Conservation (phyloP, 1,284 basidiomycete species). For the Apiotrichum domesticum region DNA sequence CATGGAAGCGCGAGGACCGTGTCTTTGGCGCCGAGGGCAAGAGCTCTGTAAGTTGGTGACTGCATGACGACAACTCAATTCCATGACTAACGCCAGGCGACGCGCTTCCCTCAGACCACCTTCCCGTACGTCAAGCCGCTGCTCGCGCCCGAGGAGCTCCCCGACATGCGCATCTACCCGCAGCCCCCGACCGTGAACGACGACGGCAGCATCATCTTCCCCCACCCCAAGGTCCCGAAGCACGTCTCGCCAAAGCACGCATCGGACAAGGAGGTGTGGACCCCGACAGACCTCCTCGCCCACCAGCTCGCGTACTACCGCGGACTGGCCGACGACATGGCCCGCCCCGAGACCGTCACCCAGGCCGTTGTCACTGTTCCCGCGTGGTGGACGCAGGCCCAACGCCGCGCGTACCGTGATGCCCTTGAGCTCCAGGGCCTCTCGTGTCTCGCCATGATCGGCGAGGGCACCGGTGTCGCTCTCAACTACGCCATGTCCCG, state of each 20-base stretch:
- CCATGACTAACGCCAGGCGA: conserved; percentile 55
- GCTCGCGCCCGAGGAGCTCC: conserved; percentile 50
- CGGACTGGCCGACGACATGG: conserved; percentile 69
- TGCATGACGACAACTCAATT: neutral
- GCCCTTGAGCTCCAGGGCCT: conserved; percentile 86
- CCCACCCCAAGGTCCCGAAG: conserved; percentile 59
- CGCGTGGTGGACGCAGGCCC: conserved; percentile 75
- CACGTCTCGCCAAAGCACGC: conserved; percentile 58
- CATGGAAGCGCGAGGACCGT: conserved; percentile 80
- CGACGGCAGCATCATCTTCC: conserved; percentile 58
- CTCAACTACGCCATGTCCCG: conserved; percentile 96
- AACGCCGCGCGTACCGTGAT: conserved; percentile 82
- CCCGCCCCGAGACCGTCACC: conserved; percentile 59
- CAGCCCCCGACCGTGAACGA: conserved; percentile 25
- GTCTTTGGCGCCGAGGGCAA: conserved; percentile 83
- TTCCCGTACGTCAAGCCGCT: conserved; percentile 83
- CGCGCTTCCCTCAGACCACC: conserved; percentile 80
- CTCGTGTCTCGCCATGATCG: conserved; percentile 73
- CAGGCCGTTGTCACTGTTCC: conserved; percentile 84
- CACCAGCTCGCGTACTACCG: conserved; percentile 92
- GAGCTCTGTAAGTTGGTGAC: conserved; percentile 61
- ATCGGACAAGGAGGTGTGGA: conserved; percentile 54
- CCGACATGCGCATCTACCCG: conserved; percentile 52
- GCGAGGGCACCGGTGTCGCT: conserved; percentile 87
- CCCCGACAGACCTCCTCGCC: conserved; percentile 83